Base-by-base conservation (phyloP, 106 monocot genomes). In the Acorus gramineus region DNA sequence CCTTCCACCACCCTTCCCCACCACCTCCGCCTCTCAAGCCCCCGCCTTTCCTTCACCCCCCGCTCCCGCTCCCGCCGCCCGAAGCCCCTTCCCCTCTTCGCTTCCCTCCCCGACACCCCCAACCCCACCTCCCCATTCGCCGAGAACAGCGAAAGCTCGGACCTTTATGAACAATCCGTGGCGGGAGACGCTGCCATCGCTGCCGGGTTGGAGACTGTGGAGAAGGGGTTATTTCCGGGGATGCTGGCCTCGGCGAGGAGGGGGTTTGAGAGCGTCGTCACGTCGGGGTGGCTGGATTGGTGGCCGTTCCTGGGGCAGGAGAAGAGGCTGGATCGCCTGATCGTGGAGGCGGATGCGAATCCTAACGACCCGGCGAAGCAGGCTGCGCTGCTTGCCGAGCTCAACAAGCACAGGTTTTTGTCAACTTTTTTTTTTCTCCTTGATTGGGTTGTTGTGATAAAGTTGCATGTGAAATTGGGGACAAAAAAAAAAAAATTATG, bases 281-380 rank as follows among this genome's bases (percentile, higher is more conserved):
- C 48, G 70, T 78, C 78, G 52, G 73, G 77, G 52, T 86, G 86
- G 85, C 42, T 86, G 56, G 73, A 84, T 49, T 80, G 79, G 82
- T 98, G 82, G 91, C 87, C 87, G 44, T 85, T 91, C 60, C 83
- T 82, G 91, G 60, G 70, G 56, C 76, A 85, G 71, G 85, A 88
- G 62, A 77, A 71, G 79, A 73, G 75, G 68, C 63, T 98, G 63
- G 78, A 88, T 70, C 72, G 61, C 48, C 79, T 98, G 14, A 85
- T 91, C 5, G 87, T 79, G 2, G 96, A 98, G 44, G 96, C 96
- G 0, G 87, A 98, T 71, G 91, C 87, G 0, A 81, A 81, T 60
- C 91, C 91, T 6, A 82, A 68, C 59, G 91, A 98, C 69, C 74
- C 79, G 3, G 72, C 67, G 6, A 91, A 81, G 77, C 85, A 98